Evolutionary conservation across 2,329 filamentous ascomycete species (phyloP), one percentile per base, ranked within the genome.

Genomic region (Phoma sp.): DNA sequence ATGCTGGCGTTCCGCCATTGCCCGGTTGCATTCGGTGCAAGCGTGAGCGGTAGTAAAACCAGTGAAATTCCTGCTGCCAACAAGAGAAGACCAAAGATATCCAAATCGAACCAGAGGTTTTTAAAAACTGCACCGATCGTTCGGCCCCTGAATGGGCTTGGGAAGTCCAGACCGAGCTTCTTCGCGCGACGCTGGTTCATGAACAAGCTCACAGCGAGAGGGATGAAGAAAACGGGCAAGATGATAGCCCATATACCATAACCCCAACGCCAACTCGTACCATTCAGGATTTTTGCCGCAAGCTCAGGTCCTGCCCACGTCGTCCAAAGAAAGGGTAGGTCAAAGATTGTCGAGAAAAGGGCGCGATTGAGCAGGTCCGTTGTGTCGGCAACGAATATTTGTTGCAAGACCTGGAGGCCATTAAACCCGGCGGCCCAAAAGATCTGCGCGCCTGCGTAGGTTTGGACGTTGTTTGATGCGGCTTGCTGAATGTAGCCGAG

Each of bases 381-480:
- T 44, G 82, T 86, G 69, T 88, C 85, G 27, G 86, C 86, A 43
- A 88, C 82, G 69, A 88, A 86, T 36, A 88, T 83, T 66, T 88
- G 85, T 64, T 87, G 82, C 21, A 87, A 71, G 43, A 88, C 84
- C 54, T 84, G 80, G 6, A 86, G 79, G 2, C 84, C 85, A 0
- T 84, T 85, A 43, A 81, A 80, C 2, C 85, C 85, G 6, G 84
- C 82, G 2, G 85, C 81, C 65, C 87, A 87, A 69, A 88, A 86
- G 33, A 88, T 82, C 64, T 87, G 81, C 0, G 81, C 83, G 2
- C 79, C 79, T 0, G 81, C 76, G 43, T 80, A 55, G 68, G 81
- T 82, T 51, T 82, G 72, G 32, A 87, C 81, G 55, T 81, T 84
- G 36, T 77, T 76, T 0, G 83, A 83, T 2, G 78, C 74, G 2